Base-by-base conservation (phyloP, 805 yeast genomes). In the Ascoidea rubescens region DNA sequence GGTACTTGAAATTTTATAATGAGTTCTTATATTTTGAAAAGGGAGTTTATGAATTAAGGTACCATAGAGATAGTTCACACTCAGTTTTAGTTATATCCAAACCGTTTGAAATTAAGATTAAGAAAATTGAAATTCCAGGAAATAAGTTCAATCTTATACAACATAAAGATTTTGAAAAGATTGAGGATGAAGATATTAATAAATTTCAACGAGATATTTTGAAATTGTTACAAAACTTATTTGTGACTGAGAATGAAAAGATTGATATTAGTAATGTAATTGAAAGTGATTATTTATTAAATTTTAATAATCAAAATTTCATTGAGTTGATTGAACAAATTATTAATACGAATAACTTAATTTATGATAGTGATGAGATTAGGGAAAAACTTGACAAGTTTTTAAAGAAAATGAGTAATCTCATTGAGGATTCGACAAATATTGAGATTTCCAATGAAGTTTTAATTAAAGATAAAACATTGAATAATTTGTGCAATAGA, bases 31-130 rank as follows among this genome's bases (percentile, higher is more conserved):
- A 72, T 58, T 82, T 82, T 78, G 83, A 81, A 58, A 78, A 75
- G 46, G 95, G 95, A 0, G 70, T 77, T 42, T 86, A 79, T 65
- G 91, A 86, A 65, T 73, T 86, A 57, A 72, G 95, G 62, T 82
- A 82, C 59, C 93, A 86, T 61, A 70, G 75, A 51, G 74, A 72
- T 49, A 80, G 78, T 30, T 75, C 79, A 48, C 95, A 86, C 62
- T 82, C 79, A 53, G 95, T 85, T n/a, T 70, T 79, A 30, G 71
- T 73, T 55, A 73, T 80, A 37, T 78, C 89, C 0, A 72, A 71
- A 53, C 87, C 89, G 17, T 82, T 86, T 62, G 84, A 82, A 62
- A 69, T 86, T 79, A 51, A 53, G 3, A 62, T 72, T 17, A 65
- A 71, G 51, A 67, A 62, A 42, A 49, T 54, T 52, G 67, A 65